Conservation (phyloP, 2,329 filamentous ascomycete species). For the Colletotrichum musicola region DNA sequence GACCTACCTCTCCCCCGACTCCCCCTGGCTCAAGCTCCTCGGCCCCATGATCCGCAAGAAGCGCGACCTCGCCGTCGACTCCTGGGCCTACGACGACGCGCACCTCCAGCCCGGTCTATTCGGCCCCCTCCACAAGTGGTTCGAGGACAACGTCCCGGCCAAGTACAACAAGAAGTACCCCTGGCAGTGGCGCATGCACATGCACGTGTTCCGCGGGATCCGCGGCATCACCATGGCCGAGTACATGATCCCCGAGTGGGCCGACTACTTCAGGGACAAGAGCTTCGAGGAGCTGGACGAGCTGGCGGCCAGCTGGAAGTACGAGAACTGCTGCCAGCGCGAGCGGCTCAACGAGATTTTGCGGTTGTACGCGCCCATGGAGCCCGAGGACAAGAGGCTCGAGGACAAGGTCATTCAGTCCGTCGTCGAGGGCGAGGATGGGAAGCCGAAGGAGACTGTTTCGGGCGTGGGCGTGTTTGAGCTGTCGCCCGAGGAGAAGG, state of each 20-base stretch:
- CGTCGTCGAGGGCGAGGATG: slow-evolving; percentile 13
- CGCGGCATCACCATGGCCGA: slow-evolving; percentile 51
- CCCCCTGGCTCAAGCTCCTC: slow-evolving; percentile 61
- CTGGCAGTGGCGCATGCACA: slow-evolving; percentile 44
- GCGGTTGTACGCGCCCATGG: slow-evolving; percentile 43
- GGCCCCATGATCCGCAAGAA: slow-evolving; percentile 67
- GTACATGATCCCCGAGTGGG: slow-evolving; percentile 60
- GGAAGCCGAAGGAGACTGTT: slow-evolving; percentile 39
- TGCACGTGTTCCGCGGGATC: slow-evolving; percentile 43
- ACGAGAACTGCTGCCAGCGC: slow-evolving; percentile 63
- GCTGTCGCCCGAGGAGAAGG: slow-evolving; percentile 44
- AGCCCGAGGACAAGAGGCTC: slow-evolving; percentile 40
- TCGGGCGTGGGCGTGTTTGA: slow-evolving; percentile 48
- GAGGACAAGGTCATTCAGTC: slow-evolving; percentile 46
- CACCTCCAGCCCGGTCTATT: slow-evolving; percentile 48
- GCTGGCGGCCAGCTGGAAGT: slow-evolving; percentile 61
- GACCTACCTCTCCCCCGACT: slow-evolving; percentile 58
- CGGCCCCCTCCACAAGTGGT: slow-evolving; percentile 42
- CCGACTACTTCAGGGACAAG: slow-evolving; percentile 58
- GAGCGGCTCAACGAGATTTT: slow-evolving; percentile 57
- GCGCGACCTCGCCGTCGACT: slow-evolving; percentile 61
- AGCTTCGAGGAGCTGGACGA: slow-evolving; percentile 58
- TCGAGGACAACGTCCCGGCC: slow-evolving; percentile 41
- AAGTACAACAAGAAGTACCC: slow-evolving; percentile 44
- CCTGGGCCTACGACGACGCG: slow-evolving; percentile 59